Base-by-base conservation (phyloP, 257 asterid genomes). In the Nicotiana tabacum region DNA sequence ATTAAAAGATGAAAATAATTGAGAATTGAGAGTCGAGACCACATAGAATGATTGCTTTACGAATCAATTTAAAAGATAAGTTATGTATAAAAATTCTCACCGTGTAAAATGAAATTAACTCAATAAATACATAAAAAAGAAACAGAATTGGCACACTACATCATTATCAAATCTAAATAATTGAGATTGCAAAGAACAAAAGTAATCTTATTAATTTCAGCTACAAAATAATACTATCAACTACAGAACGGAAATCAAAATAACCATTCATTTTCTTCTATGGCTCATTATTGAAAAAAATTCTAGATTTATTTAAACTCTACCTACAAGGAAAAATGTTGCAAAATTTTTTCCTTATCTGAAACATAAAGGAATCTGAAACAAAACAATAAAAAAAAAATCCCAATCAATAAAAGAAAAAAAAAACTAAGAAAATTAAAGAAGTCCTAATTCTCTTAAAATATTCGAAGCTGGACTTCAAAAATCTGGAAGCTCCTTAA, bases 401-500 rank as follows among this genome's bases (percentile, higher is more conserved):
- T 69, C 46, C 21, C 51, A 8, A 43, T 65, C 39, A 65, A 3
- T 29, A 16, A 66, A 66, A 29, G 30, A 29, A 29, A 29, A 29
- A 29, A 29, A 66, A 16, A 30, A 5, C 12, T 43, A 43, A 2
- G 48, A 43, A 27, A 33, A 4, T 33, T 33, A 33, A 66, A 66
- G 27, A 32, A 30, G 21, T 66, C 74, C 48, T 66, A 32, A 16
- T 66, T 32, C 3, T 24, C 39, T 8, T 18, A 39, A 2, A 70
- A 3, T 21, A 24, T 12, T 1, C 58, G 5, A 53, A 53, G 58
- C 16, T 53, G 18, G 58, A 53, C 58, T 29, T 83, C 84, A 87
- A 78, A 83, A 74, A 1, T 88, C 87, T 9, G 84, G 85, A 46
- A 85, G 70, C 77, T 85, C 87, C 30, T 78, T 85, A 83, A 85